Evolutionary conservation across 306 rosid species (phyloP).

Genomic region (Begonia masoniana): DNA sequence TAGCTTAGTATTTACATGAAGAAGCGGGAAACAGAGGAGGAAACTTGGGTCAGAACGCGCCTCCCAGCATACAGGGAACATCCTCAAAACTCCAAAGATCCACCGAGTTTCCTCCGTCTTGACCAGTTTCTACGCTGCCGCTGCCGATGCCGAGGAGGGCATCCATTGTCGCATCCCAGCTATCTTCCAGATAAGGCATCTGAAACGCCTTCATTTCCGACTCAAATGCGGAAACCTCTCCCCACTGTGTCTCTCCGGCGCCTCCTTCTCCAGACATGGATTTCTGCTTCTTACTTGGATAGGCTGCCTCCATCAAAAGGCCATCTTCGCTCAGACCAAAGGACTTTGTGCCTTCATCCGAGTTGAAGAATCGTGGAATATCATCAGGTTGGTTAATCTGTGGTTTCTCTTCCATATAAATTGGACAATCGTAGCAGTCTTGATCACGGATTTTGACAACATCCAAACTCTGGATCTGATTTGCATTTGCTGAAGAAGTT

Average conservation of each 20-base stretch:
- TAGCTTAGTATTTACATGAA: too few species aligned
- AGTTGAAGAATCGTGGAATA: conserved; percentile 30
- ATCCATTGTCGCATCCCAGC: too few species aligned
- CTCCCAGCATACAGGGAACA: conserved; percentile 33
- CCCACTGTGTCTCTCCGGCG: conserved; percentile 38
- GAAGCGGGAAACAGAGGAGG: too few species aligned
- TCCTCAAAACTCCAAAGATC: conserved; percentile 87
- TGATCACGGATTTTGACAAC: background rate
- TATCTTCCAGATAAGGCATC: conserved; percentile 43
- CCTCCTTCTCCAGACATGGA: conserved; percentile 18
- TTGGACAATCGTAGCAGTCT: conserved; percentile 18
- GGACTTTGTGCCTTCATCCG: conserved; percentile 77
- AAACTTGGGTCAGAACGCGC: background rate
- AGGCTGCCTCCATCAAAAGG: conserved; percentile 33
- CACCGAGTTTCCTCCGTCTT: too few species aligned
- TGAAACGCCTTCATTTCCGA: conserved; percentile 60
- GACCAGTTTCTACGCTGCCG: conserved; percentile 11
- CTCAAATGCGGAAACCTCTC: conserved; percentile 65
- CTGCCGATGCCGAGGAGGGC: conserved; percentile 42
- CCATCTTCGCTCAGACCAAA: conserved; percentile 49
- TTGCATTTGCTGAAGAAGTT: conserved; percentile 26
- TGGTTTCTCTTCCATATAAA: too few species aligned
- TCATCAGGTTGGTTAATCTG: too few species aligned
- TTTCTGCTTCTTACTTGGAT: conserved; percentile 31
- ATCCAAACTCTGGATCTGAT: conserved; percentile 37